phyloP scores from a whole-genome alignment of 306 rosid species.

The Rosa lucieae region DNA sequence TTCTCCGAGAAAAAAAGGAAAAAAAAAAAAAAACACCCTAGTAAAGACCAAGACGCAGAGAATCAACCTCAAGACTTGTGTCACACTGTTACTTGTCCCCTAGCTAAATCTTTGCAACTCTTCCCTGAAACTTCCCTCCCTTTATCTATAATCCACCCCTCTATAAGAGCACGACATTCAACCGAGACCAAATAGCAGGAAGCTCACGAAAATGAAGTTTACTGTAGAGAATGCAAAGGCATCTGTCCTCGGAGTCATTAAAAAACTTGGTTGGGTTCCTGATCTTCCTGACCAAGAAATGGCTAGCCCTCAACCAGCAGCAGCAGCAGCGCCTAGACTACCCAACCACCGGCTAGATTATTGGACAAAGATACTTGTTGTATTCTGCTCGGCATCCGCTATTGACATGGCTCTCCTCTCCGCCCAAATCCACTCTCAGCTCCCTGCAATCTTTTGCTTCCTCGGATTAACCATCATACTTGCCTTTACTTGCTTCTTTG shows the following conservation, averaged over 20 bases:
- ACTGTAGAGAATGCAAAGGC: too few relatives aligned
- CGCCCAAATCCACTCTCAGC: background rate
- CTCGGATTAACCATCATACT: background rate
- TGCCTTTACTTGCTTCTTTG: conserved; percentile 10
- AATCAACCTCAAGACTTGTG: too few relatives aligned
- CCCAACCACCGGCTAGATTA: background rate
- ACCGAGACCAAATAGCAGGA: too few relatives aligned
- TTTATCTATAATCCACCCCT: too few relatives aligned
- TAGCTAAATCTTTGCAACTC: too few relatives aligned
- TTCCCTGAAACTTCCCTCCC: too few relatives aligned
- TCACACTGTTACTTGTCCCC: too few relatives aligned
- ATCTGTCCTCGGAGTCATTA: background rate
- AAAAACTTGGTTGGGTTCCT: background rate
- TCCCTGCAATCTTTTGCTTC: background rate
- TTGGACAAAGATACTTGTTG: background rate
- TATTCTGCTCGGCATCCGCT: conserved; percentile 1
- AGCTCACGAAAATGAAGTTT: too few relatives aligned
- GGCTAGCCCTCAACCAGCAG: background rate
- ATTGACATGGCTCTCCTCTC: conserved; percentile 1
- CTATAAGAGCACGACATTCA: too few relatives aligned
- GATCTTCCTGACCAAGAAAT: background rate
- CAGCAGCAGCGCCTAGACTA: background rate
- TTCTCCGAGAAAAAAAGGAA: too few relatives aligned
- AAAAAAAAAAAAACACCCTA: too few relatives aligned
- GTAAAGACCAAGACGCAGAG: too few relatives aligned